A percentile compares a stretch with the other conserved stretches of the same genome.
Evolutionary conservation across 768 basidiomycete genomes (phyloP).

Genomic region (Lactarius tabidus): DNA sequence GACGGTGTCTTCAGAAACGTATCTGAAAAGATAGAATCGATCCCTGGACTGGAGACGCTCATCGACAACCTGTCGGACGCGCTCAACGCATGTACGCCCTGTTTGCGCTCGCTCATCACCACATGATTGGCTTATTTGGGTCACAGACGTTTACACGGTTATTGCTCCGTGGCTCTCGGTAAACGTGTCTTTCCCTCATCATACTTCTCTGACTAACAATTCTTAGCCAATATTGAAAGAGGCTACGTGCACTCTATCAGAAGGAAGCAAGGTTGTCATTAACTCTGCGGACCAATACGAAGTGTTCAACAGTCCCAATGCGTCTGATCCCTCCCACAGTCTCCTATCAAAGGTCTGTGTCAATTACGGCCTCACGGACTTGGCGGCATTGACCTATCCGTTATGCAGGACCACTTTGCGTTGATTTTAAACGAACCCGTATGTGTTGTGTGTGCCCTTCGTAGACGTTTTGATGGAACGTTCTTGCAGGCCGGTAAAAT

Average conservation of each 20-base stretch:
- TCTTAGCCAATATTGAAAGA: slow-evolving; percentile 56
- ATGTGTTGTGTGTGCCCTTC: background rate
- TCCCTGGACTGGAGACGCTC: slow-evolving; percentile 55
- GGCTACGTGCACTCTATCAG: slow-evolving; percentile 51
- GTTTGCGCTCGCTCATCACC: background rate
- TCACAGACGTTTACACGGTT: slow-evolving; percentile 57
- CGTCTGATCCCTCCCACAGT: slow-evolving; percentile 72
- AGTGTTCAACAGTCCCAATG: slow-evolving; percentile 62
- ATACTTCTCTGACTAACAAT: background rate
- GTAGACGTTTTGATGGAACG: background rate
- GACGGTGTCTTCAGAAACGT: slow-evolving; percentile 55
- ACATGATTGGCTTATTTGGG: slow-evolving; percentile 8
- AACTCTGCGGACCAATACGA: slow-evolving; percentile 66
- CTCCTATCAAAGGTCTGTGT: slow-evolving; percentile 54
- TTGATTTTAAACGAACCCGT: slow-evolving; percentile 65
- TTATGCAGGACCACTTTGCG: slow-evolving; percentile 59
- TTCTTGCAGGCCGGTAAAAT: slow-evolving; percentile 53
- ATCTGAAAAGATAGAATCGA: slow-evolving; percentile 54
- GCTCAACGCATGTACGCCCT: slow-evolving; percentile 56
- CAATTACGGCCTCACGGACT: background rate
- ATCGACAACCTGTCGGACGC: slow-evolving; percentile 61
- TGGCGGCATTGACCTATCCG: background rate
- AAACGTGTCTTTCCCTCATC: slow-evolving; percentile 22
- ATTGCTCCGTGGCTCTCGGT: slow-evolving; percentile 63
- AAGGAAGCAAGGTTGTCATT: slow-evolving; percentile 66